Conservation (phyloP, 192 early-diverging fungal species). For the Backusella morwellensis region DNA sequence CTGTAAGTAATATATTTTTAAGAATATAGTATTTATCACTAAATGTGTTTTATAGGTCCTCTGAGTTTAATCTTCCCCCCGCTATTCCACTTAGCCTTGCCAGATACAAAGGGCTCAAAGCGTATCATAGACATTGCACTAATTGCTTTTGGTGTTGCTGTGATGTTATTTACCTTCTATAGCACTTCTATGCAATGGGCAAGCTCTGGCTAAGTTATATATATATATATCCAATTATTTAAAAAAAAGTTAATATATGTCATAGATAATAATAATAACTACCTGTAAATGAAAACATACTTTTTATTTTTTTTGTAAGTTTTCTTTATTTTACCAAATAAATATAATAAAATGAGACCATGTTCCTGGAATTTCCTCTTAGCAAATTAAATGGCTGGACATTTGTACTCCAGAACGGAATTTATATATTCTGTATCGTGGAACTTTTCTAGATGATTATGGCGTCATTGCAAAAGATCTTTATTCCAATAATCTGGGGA, state of each 20-base stretch:
- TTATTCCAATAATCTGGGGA: background rate
- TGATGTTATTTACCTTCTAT: conserved; percentile 36
- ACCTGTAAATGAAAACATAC: background rate
- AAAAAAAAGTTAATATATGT: background rate
- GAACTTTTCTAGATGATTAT: background rate
- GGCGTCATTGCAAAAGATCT: background rate
- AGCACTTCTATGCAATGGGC: conserved; percentile 29
- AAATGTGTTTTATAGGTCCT: conserved; percentile 37
- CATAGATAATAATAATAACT: background rate
- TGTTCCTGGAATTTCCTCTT: background rate
- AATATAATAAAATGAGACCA: background rate
- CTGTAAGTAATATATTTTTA: conserved; percentile 21
- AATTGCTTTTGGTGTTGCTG: conserved; percentile 59
- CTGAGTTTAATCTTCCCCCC: conserved; percentile 84
- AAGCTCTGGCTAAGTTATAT: background rate
- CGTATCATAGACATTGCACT: conserved; percentile 54
- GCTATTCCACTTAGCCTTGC: conserved; percentile 67
- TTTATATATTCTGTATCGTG: background rate
- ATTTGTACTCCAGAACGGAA: background rate
- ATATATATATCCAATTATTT: background rate
- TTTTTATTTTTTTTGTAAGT: background rate
- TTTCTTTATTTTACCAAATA: background rate
- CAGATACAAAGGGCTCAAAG: conserved; percentile 19
- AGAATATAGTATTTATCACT: background rate
- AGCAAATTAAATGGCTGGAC: background rate